Conservation (phyloP, 805 yeast genomes). For the Torulaspora gathmanii region DNA sequence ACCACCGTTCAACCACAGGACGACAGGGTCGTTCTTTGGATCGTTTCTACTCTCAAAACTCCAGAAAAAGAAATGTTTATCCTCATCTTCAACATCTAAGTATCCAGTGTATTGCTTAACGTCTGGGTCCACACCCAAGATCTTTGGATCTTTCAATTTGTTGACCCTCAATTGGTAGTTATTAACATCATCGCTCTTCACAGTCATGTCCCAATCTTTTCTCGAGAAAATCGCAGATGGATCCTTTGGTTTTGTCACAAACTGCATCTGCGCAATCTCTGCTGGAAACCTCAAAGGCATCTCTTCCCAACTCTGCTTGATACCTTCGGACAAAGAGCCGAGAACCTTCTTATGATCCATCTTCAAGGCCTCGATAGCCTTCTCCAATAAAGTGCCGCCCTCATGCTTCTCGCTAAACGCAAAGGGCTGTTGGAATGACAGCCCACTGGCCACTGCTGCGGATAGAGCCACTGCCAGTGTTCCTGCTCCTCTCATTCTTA, state of each 20-base stretch:
- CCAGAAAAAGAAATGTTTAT: slow-evolving; percentile 83
- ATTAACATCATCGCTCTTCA: slow-evolving; percentile 37
- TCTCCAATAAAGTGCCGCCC: slow-evolving; percentile 35
- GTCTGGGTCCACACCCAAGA: slow-evolving; percentile 65
- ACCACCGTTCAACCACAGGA: slow-evolving; percentile 91
- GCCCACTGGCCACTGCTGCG: slow-evolving; percentile 22
- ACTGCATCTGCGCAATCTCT: slow-evolving; percentile 46
- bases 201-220: slow-evolving; percentile 31
- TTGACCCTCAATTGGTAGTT: slow-evolving; percentile 58
- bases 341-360: slow-evolving; percentile 38
- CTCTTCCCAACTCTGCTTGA: slow-evolving; percentile 57
- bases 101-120: slow-evolving; percentile 85
- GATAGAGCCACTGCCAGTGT: slow-evolving; percentile 15
- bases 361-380: slow-evolving; percentile 49
- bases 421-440: slow-evolving; percentile 35
- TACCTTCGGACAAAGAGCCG: slow-evolving; percentile 45
- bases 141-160: slow-evolving; percentile 50
- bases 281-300: slow-evolving; percentile 56
- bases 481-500: slow-evolving; percentile 5
- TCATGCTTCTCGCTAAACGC: slow-evolving; percentile 21
- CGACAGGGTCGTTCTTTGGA: slow-evolving; percentile 78
- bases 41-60: slow-evolving; percentile 85
- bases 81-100: slow-evolving; percentile 75
- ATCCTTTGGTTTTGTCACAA: slow-evolving; percentile 48
- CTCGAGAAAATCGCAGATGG: slow-evolving; percentile 19